Evolutionary conservation across 2,329 filamentous ascomycete species (phyloP), one percentile per base, ranked within the genome.

Genomic region (Cordyceps fumosorosea): DNA sequence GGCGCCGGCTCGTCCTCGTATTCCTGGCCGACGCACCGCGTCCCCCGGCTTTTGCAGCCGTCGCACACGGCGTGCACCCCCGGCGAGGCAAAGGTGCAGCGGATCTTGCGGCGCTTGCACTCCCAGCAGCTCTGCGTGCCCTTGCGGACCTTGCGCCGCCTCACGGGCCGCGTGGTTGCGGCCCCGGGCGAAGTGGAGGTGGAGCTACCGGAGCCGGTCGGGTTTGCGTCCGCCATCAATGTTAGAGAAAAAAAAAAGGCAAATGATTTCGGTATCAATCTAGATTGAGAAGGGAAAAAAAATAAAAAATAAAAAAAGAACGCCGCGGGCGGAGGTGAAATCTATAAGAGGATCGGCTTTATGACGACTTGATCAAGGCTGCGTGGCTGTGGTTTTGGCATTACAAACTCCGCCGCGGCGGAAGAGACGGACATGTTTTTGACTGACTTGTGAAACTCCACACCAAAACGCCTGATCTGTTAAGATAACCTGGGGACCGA

Each of bases 121-220:
- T 85, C 81, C 82, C 82, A 85, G 70, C 83, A 86, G 63, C 81
- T 84, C 54, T 76, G 76, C 0, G 83, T 85, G 29, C 83, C 83
- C 64, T 84, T 85, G 24, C 82, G 79, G 32, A 84, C 60, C 64
- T 77, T 81, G 37, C 71, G 71, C 3, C 71, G 70, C 3, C 66
- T 65, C 57, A 70, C 72, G 20, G 47, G 29, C 22, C 22, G 45
- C n/a, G 45, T n/a, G 32, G 37, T 29, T 3, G 26, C 26, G 24
- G 32, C 32, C n/a, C 44, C n/a, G 26, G 42, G 14, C 11, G 44
- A 37, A 11, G 45, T 22, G 4, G 56, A 12, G 14, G 34, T 6
- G 32, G 32, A 34, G 32, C 32, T 34, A 11, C 32, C 11, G 32
- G 32, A 34, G 32, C 10, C 2, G 32, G 32, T 34, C 11, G 3